Evolutionary conservation across 1,139 yeast species (phyloP), one percentile per base, ranked within the genome.

Genomic region (Pichia terricola): DNA sequence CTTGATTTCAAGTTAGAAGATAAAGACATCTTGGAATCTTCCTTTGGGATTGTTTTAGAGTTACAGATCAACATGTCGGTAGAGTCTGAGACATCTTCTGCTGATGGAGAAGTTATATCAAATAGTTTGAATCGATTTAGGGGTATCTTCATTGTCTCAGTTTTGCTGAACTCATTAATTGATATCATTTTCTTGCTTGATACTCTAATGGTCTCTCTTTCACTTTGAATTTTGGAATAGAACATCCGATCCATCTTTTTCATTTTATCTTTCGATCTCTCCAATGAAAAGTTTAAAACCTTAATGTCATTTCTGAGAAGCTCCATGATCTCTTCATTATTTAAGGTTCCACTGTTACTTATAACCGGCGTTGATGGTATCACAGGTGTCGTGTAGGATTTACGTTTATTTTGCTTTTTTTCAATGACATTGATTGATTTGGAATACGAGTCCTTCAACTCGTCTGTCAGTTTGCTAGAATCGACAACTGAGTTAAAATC

Each of bases 221-320:
- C 62, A 16, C 43, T 47, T 26, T 38, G 33, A 22, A 60, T 43
- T 45, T 55, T 57, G 34, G 45, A 37, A 16, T 47, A 46, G 26
- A 51, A 46, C 4, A 47, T 26, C 16, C 37, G 49, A 35, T 56
- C 58, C 22, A 54, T 50, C 28, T 52, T 52, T 11, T 39, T 27
- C 26, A 53, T 53, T 8, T 45, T 43, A 26, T 44, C 40, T 37
- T 57, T 53, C 26, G 56, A 37, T 36, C 45, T 48, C n/a, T 25
- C 11, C 27, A 57, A 48, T 28, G 55, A 48, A 7, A 45, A 34
- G 39, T 47, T 50, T 37, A 60, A 45, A 8, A 35, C 33, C 39
- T 47, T 50, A 5, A 59, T 55, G 40, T 59, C 63, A 25, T 49
- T 45, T 36, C 59, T 52, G 34, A 55, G 50, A 32, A 58, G 28